Percentiles rank a stretch among this genome's conserved stretches.
These are phyloP conservation scores for Phragmites australis DNA, from an alignment of 176 grass and related monocot genomes.

Conservation along the genomic window DNA sequence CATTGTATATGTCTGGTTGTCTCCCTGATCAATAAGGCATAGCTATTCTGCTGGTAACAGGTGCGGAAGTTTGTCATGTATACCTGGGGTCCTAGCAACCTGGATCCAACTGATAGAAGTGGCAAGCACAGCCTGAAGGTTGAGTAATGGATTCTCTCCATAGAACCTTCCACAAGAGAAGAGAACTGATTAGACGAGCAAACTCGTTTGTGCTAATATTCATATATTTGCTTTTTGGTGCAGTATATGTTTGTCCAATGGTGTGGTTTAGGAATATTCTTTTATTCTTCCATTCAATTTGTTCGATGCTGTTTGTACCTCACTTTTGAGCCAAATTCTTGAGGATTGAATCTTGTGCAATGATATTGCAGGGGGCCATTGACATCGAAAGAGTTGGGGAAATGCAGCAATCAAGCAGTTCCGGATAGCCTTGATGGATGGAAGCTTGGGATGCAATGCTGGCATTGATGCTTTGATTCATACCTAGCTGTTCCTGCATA, in stretches of 20 bases:
- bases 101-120: conserved; percentile 63
- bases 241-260: not conserved
- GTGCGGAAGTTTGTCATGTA: conserved; percentile 95
- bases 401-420: conserved; percentile 14
- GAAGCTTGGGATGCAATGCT: not conserved
- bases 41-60: conserved; percentile 40
- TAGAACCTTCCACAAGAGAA: conserved; percentile 58
- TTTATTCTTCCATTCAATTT: conserved; percentile 11
- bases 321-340: not conserved
- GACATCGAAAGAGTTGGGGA: conserved; percentile 31
- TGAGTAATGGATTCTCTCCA: conserved; percentile 61
- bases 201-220: not conserved
- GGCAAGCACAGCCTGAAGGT: conserved; percentile 49
- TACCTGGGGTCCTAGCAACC: conserved; percentile 78
- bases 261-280: not conserved
- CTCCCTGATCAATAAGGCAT: conserved; percentile 3
- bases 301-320: not conserved
- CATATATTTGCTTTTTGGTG: too few relatives aligned
- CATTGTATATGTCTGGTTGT: conserved; percentile 18
- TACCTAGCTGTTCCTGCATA: not conserved
- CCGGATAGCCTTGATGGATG: conserved; percentile 19
- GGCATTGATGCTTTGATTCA: not conserved
- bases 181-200: conserved; percentile 31
- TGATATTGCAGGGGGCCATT: conserved; percentile 4
- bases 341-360: not conserved